Evolutionary conservation across 352 stramenopile genomes (phyloP), one percentile per base, ranked within the genome.

Genomic region (Phytophthora europaea): DNA sequence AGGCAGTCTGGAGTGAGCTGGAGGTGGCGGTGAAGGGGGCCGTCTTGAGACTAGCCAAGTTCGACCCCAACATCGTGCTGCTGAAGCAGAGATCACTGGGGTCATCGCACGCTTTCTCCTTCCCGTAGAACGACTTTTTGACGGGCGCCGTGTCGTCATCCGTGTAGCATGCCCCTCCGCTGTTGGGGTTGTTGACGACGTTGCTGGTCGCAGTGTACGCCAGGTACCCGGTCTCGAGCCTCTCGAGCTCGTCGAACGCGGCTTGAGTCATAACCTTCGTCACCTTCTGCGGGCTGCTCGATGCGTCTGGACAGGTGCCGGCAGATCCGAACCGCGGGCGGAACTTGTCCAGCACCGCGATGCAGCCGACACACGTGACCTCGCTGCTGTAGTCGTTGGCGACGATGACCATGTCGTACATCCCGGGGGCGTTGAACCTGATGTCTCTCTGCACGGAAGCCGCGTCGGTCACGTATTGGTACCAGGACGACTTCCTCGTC

Each of bases 381-480:
- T 70, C 18, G 3, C 9, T 6, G 22, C 31, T 57, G 20, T 82
- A 78, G 55, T 81, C 74, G 13, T 36, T 71, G 12, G 70, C 77
- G 12, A 67, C 50, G 40, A 81, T 75, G 2, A 48, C 36, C 31
- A 80, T 20, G 8, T 66, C 45, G 59, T 84, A 84, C 23, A 63
- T 28, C 3, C 76, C 76, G 1, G 67, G 74, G 12, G 45, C 16
- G 16, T 38, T 54, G 34, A 83, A 76, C 16, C 15, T 47, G 18
- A 84, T 48, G 3, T 67, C 28, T 20, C 66, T 64, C 31, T 72
- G 54, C 16, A 61, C 57, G 10, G 20, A 28, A 12, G 50, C 43
- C 9, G 66, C 38, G 31, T 68, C 47, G 6, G 56, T 40, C 3
- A 55, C 36, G 61, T 59, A 69, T 10, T 72, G 20, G 8, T 66